Evolutionary conservation across 805 yeast species (phyloP).

Genomic region (Lipomyces sp.): DNA sequence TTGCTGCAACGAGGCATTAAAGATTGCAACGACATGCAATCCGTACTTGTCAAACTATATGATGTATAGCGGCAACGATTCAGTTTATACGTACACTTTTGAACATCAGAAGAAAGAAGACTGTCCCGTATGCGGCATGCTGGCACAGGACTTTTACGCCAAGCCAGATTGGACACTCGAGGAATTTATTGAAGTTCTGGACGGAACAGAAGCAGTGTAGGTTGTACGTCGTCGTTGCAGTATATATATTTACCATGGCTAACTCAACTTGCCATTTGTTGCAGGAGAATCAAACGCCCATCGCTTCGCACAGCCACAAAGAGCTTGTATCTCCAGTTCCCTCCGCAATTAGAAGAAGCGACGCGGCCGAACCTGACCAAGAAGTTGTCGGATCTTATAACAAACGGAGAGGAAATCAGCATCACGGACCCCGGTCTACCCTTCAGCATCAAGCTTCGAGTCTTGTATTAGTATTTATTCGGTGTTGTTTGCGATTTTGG

Average conservation of each 20-base stretch:
- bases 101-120: conserved; percentile 55
- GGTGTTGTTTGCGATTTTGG: too few relatives aligned
- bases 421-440: conserved; percentile 55
- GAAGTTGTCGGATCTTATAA: conserved; percentile 41
- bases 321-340: conserved; percentile 48
- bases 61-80: conserved; percentile 82
- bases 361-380: conserved; percentile 46
- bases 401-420: conserved; percentile 48
- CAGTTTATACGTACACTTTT: conserved; percentile 72
- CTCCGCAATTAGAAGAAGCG: conserved; percentile 46
- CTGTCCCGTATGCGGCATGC: conserved; percentile 74
- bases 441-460: conserved; percentile 38
- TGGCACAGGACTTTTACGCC: conserved; percentile 29
- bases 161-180: conserved; percentile 38
- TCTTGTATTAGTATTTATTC: conserved; percentile 26
- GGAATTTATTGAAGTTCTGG: conserved; percentile 45
- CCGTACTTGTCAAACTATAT: conserved; percentile 71
- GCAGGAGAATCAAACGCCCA: conserved; percentile 41
- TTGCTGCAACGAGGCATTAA: conserved; percentile 82
- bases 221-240: conserved; percentile 21
- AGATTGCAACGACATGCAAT: conserved; percentile 65
- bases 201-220: conserved; percentile 33
- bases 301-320: conserved; percentile 45
- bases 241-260: background rate
- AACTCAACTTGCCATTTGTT: background rate